Percentiles rank a stretch among this genome's conserved stretches.
Conservation (phyloP, 1,139 yeast species). For the Pichia sp. region DNA sequence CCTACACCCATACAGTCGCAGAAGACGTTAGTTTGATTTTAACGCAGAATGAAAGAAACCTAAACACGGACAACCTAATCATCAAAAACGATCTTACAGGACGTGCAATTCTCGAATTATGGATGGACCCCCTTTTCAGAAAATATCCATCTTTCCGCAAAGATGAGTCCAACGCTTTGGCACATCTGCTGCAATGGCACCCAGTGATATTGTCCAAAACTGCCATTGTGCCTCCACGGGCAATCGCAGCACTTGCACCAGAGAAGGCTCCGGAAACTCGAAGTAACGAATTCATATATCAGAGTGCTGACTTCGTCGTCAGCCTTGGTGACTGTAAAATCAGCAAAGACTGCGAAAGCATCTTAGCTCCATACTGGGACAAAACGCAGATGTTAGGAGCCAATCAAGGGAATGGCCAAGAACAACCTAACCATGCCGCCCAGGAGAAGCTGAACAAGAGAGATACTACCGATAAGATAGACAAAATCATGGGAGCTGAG, state of each 20-base stretch:
- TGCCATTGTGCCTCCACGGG: conserved; percentile 61
- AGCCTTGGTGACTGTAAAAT: conserved; percentile 52
- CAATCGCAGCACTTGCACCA: conserved; percentile 41
- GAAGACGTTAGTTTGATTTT: conserved; percentile 53
- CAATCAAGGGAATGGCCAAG: not conserved
- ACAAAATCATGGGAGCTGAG: not conserved
- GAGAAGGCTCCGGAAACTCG: conserved; percentile 18
- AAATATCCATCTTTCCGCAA: conserved; percentile 57
- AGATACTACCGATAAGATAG: not conserved
- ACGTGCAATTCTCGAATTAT: conserved; percentile 63
- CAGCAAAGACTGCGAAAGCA: conserved; percentile 44
- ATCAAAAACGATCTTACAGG: conserved; percentile 62
- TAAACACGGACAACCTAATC: conserved; percentile 67
- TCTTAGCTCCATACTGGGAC: conserved; percentile 17
- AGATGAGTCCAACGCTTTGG: conserved; percentile 62
- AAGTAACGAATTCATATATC: conserved; percentile 42
- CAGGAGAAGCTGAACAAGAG: not conserved
- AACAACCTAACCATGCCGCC: not conserved
- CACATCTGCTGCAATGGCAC: conserved; percentile 92
- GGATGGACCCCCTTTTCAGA: conserved; percentile 69
- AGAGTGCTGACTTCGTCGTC: conserved; percentile 60
- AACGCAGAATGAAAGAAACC: conserved; percentile 58
- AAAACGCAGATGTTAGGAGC: conserved; percentile 1
- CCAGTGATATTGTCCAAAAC: conserved; percentile 70
- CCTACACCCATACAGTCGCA: conserved; percentile 59